Evolutionary conservation across 2,329 filamentous ascomycete species (phyloP).

Genomic region (Periglandula ipomoeae): DNA sequence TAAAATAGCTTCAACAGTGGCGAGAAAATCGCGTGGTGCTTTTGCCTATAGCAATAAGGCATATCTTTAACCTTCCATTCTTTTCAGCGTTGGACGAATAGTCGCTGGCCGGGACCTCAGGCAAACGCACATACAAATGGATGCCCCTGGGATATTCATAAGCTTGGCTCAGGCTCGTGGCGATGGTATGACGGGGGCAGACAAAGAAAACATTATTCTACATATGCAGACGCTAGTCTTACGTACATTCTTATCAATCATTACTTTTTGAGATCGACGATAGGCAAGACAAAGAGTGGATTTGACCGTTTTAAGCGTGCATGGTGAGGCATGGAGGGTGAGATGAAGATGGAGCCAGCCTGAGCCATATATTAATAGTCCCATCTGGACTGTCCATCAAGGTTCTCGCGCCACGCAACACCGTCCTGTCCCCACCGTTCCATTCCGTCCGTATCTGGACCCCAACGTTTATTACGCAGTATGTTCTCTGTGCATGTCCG

Average conservation of each 20-base stretch:
- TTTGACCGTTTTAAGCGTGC: not conserved
- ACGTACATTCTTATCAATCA: not conserved
- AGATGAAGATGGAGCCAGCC: not conserved
- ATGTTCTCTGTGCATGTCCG: too few relatives aligned
- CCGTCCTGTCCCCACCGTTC: too few relatives aligned
- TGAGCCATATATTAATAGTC: not conserved
- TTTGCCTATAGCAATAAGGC: too few relatives aligned
- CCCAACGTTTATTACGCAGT: too few relatives aligned
- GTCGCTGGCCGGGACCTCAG: not conserved
- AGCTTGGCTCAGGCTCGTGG: not conserved
- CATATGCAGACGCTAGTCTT: constrained; percentile 2
- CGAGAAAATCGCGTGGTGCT: not conserved
- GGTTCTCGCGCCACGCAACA: not conserved
- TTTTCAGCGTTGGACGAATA: not conserved
- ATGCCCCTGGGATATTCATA: not conserved
- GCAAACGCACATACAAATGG: not conserved
- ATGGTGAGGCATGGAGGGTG: not conserved
- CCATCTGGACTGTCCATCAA: too few relatives aligned
- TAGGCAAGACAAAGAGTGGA: not conserved
- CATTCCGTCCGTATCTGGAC: too few relatives aligned
- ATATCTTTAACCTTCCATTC: not conserved
- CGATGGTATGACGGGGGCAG: not conserved
- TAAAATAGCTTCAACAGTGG: not conserved
- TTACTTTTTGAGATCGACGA: not conserved
- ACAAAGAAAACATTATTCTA: not conserved